Conservation (phyloP, 2,329 filamentous ascomycete species). For the Juglanconis sp. region DNA sequence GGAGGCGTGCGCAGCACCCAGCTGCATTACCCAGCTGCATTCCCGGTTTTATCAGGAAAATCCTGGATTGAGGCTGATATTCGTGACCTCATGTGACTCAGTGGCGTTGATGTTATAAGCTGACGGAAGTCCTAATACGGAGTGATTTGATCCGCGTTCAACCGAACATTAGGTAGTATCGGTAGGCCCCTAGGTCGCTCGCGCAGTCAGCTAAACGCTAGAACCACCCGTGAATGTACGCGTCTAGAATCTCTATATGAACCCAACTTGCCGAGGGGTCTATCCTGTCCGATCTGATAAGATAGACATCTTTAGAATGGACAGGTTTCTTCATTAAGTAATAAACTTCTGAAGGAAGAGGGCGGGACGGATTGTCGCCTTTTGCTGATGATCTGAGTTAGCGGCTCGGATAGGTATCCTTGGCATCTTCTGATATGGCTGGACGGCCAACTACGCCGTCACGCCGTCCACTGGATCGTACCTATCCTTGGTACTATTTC, state of each 20-base stretch:
- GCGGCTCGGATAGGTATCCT: conserved; percentile 41
- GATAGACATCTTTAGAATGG: no score
- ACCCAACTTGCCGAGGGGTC: no score
- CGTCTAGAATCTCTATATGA: no score
- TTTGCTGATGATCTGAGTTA: conserved; percentile 38
- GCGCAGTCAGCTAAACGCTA: no score
- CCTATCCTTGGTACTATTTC: conserved; percentile 47
- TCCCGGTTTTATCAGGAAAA: neutral
- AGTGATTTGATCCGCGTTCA: neutral
- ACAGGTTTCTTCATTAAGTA: no score
- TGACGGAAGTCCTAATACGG: conserved; percentile 3
- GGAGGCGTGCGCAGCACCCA: no score
- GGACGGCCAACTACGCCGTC: conserved; percentile 46
- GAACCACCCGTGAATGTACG: no score
- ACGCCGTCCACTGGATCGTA: conserved; percentile 48
- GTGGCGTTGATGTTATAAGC: neutral
- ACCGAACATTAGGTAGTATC: no score
- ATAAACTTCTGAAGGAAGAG: no score
- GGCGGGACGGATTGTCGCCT: conserved; percentile 39
- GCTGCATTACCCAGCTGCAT: no score
- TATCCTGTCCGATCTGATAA: no score
- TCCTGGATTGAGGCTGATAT: neutral
- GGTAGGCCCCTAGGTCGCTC: no score
- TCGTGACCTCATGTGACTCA: neutral
- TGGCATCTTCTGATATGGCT: conserved; percentile 51